Conservation (phyloP, 1,139 yeast genomes). For the Pichia sp. region DNA sequence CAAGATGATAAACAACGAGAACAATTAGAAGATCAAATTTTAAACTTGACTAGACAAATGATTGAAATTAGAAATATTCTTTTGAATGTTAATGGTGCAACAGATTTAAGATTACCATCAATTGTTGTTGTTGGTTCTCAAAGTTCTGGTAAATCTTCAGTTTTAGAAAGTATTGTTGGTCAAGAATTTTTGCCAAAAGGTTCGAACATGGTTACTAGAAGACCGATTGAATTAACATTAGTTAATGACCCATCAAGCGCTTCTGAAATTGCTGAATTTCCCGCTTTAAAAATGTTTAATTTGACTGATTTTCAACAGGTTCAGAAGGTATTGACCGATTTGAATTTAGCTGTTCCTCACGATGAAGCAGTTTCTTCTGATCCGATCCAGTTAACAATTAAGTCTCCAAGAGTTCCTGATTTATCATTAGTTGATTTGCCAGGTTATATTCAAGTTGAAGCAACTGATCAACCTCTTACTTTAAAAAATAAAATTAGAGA, state of each 20-base stretch:
- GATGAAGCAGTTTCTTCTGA: slow-evolving; percentile 24
- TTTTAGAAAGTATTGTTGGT: slow-evolving; percentile 88
- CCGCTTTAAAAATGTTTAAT: slow-evolving; percentile 75
- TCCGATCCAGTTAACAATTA: slow-evolving; percentile 48
- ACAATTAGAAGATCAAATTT: slow-evolving; percentile 66
- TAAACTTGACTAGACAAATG: slow-evolving; percentile 88
- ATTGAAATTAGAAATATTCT: slow-evolving; percentile 84
- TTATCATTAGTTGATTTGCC: slow-evolving; percentile 91
- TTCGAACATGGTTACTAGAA: slow-evolving; percentile 90
- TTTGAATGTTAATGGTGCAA: slow-evolving; percentile 64
- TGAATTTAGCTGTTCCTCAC: slow-evolving; percentile 88
- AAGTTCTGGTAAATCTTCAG: slow-evolving; percentile 93
- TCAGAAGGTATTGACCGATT: slow-evolving; percentile 74
- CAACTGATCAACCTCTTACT: slow-evolving; percentile 89
- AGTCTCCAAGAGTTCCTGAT: slow-evolving; percentile 91
- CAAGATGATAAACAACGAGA: slow-evolving; percentile 36
- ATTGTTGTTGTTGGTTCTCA: slow-evolving; percentile 97
- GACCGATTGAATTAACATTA: slow-evolving; percentile 69
- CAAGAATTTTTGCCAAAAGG: slow-evolving; percentile 94
- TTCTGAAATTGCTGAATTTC: slow-evolving; percentile 89
- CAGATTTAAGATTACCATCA: slow-evolving; percentile 77
- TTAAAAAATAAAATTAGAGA: slow-evolving; percentile 72
- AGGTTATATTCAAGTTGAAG: slow-evolving; percentile 94
- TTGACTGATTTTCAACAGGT: slow-evolving; percentile 84
- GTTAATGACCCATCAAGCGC: slow-evolving; percentile 80